Evolutionary conservation across 192 early-diverging fungal genomes (phyloP), one percentile per base, ranked within the genome.

Genomic region (Linnemannia zychae): DNA sequence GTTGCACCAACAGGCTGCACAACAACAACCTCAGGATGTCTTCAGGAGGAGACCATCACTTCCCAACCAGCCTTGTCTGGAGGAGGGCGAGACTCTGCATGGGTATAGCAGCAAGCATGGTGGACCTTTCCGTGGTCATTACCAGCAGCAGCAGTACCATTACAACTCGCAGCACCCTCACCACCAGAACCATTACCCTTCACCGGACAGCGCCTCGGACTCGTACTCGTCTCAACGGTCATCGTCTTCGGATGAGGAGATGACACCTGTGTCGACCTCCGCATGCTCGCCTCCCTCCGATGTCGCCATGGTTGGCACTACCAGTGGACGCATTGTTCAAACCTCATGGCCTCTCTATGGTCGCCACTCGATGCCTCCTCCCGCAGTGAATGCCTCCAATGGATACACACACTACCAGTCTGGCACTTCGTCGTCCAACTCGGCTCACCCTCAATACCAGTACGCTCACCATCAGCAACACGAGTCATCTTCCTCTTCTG

Each of bases 51-150:
- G 82, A 24, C 82, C 82, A 13, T 84, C 82, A 6, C 47, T 84
- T 9, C 82, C 82, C 1, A 84, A 84, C 57, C 82, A 84, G 67
- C 82, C 82, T 9, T 71, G 77, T 44, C 34, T 84, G 22, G 82
- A 84, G 38, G 82, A 84, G 18, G 82, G 82, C 33, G 82, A 84
- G 72, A 31, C 71, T 7, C 47, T 84, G 82, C 77, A 72, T 34
- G 40, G 75, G 28, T 84, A 84, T 69, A 78, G 50, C 36, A 40
- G 52, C 28, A 63, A 63, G 28, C 24, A 15, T 63, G 24, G 22
- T 7, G 53, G 57, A 0, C 57, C 57, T 57, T 15, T 65, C 57
- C 73, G 73, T 20, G 44, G 36, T 38, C 68, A 82, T 4, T 67
- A 69, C 22, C 65, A 81, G 20, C 52, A 70, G 52, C 67, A 24